phyloP scores from a whole-genome alignment of 768 basidiomycete species.

The Lentinus brumalis region DNA sequence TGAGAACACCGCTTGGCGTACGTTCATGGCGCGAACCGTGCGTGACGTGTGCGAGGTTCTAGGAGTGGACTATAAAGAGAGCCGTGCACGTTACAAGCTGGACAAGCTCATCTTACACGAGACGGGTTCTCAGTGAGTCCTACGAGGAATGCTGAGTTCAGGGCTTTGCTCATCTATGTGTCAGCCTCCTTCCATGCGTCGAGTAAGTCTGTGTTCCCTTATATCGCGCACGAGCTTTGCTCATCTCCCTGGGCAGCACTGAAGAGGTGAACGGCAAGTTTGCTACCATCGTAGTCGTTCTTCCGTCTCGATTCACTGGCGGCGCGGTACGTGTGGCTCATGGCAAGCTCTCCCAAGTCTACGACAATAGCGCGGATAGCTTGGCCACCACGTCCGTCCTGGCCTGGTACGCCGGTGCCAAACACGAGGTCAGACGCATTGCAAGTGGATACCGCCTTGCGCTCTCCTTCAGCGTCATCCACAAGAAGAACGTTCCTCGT shows the following conservation, averaged over 20 bases:
- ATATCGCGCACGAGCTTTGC: background rate
- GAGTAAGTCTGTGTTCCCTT: constrained; percentile 38
- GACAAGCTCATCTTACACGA: constrained; percentile 53
- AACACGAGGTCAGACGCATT: constrained; percentile 51
- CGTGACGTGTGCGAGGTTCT: constrained; percentile 37
- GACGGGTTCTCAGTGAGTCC: constrained; percentile 49
- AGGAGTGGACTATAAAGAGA: constrained; percentile 35
- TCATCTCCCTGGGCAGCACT: constrained; percentile 35
- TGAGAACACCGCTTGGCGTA: constrained; percentile 42
- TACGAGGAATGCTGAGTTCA: too few species aligned
- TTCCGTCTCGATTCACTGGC: constrained; percentile 49
- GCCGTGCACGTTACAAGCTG: constrained; percentile 39
- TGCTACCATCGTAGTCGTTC: constrained; percentile 49
- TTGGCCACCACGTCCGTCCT: constrained; percentile 38
- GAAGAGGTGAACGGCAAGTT: constrained; percentile 53
- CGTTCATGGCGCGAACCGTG: constrained; percentile 35
- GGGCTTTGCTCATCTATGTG: too few species aligned
- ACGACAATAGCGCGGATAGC: constrained; percentile 40
- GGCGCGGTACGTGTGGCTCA: constrained; percentile 49
- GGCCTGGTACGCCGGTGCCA: constrained; percentile 57
- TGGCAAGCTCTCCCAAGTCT: constrained; percentile 32
- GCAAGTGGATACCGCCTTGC: constrained; percentile 52
- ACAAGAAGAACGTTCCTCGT: constrained; percentile 31
- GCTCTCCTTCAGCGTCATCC: constrained; percentile 53
- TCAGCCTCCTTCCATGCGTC: constrained; percentile 46